Percentiles rank a stretch among this genome's conserved stretches.
Evolutionary conservation across 805 yeast genomes (phyloP).

Genomic region (Teunomyces barrocoloradensis): DNA sequence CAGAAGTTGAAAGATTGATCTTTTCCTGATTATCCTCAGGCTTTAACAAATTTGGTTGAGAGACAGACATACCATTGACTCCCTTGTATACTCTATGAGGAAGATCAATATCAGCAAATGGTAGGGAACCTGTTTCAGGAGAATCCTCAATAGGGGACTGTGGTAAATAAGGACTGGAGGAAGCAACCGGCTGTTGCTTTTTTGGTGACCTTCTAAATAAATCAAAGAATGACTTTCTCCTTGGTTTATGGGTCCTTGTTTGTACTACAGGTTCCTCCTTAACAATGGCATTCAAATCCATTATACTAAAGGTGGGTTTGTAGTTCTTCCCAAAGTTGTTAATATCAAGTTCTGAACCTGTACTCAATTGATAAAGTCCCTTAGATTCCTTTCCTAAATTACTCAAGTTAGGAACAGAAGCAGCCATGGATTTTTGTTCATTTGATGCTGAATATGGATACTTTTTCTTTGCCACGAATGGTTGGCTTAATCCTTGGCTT

Average conservation of each 20-base stretch:
- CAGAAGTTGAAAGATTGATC: neutral
- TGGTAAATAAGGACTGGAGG: conserved; percentile 11
- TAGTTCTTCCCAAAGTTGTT: conserved; percentile 38
- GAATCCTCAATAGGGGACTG: conserved; percentile 12
- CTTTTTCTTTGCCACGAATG: neutral
- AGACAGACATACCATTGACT: neutral
- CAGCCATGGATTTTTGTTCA: neutral
- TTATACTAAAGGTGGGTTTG: conserved; percentile 34
- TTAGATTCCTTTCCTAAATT: conserved; percentile 2
- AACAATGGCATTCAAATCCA: conserved; percentile 11
- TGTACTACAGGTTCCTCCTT: conserved; percentile 6
- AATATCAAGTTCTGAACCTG: conserved; percentile 40
- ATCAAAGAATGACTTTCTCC: conserved; percentile 33
- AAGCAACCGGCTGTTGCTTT: neutral
- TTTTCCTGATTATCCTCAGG: conserved; percentile 7
- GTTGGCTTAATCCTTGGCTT: neutral
- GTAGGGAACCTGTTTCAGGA: neutral
- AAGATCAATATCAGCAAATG: conserved; percentile 1
- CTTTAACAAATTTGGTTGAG: neutral
- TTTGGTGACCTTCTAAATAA: conserved; percentile 31
- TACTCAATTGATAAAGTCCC: conserved; percentile 10
- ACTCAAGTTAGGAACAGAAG: conserved; percentile 16
- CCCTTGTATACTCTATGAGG: conserved; percentile 3
- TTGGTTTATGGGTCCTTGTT: conserved; percentile 9
- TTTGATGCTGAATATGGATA: neutral